phyloP scores from a whole-genome alignment of 345 rosid genomes.

The Gossypium longicalyx region DNA sequence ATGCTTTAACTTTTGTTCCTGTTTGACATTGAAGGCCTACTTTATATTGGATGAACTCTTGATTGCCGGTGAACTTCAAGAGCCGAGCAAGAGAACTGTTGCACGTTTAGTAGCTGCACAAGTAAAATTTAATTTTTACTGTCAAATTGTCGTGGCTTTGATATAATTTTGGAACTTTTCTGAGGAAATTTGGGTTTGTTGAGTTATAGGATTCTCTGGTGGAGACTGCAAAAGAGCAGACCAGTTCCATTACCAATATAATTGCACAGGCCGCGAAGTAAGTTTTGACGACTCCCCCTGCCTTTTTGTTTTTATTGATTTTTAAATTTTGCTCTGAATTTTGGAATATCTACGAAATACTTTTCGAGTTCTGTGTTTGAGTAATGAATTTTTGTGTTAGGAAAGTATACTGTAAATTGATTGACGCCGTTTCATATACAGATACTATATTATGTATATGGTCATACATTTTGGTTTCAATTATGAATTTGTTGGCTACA shows the following conservation, averaged over 20 bases:
- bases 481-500: neutral
- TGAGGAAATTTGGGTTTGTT: neutral
- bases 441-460: neutral
- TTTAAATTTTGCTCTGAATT: neutral
- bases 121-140: slow-evolving; percentile 27
- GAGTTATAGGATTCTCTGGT: slow-evolving; percentile 77
- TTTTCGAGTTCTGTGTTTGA: neutral
- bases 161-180: neutral
- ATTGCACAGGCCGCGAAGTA: slow-evolving; percentile 96
- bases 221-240: slow-evolving; percentile 91
- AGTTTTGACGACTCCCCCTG: neutral
- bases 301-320: neutral
- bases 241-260: slow-evolving; percentile 74
- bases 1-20: slow-evolving; percentile 11
- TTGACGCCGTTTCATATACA: neutral
- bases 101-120: slow-evolving; percentile 83
- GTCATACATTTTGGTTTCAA: neutral
- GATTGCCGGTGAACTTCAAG: slow-evolving; percentile 96
- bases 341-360: slow-evolving; percentile 3
- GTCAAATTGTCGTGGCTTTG: neutral
- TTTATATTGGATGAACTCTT: slow-evolving; percentile 85
- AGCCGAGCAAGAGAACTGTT: slow-evolving; percentile 86
- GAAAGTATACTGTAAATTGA: neutral
- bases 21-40: slow-evolving; percentile 56
- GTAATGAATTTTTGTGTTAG: neutral